Evolutionary conservation across 2,329 filamentous ascomycete species (phyloP), one percentile per base, ranked within the genome.

Genomic region (Trichophyton rubrum): DNA sequence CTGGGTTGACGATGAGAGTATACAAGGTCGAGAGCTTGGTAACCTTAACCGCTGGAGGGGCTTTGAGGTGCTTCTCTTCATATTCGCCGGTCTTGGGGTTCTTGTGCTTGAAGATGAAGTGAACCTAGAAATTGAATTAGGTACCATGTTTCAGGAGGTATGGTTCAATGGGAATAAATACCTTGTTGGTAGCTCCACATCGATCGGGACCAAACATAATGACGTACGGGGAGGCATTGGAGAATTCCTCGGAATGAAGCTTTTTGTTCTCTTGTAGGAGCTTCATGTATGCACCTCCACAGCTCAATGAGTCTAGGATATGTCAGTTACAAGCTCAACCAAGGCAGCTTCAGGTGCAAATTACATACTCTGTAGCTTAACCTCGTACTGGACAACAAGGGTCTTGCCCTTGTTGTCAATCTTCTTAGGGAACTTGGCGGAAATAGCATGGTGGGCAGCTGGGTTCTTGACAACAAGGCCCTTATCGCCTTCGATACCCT

Each of bases 151-250:
- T 22, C 8, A 9, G 24, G 22, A 6, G 17, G n/a, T 17, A 55
- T 41, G 20, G 7, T 13, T n/a, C 45, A 62, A 53, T 64, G 61
- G n/a, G 7, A 17, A 47, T 15, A 33, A 73, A 61, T 76, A 95
- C 89, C 87, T 97, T 97, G 87, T 99, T 99, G 77, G 90, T 97
- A 74, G 90, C 84, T 76, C 93, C 93, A 76, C 93, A 99, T 87
- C 97, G 97, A 82, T 99, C 93, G 69, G 93, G 93, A 68, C 93
- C 93, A 74, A 99, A 99, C 93, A 99, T 99, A 83, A 99, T 95
- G 68, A 99, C 89, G 74, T 99, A 99, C 56, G 93, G 93, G 49
- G 92, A 96, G 64, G 87, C 85, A 79, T 99, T 97, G 76, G 89
- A 90, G 82, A 99, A 99, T 81, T 99, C 93, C 67, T 97, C 92